A percentile compares a stretch with the other conserved stretches of the same genome.
These are phyloP conservation scores for Capsicum baccatum DNA, from an alignment of 257 asterid species.

Conservation along the genomic window DNA sequence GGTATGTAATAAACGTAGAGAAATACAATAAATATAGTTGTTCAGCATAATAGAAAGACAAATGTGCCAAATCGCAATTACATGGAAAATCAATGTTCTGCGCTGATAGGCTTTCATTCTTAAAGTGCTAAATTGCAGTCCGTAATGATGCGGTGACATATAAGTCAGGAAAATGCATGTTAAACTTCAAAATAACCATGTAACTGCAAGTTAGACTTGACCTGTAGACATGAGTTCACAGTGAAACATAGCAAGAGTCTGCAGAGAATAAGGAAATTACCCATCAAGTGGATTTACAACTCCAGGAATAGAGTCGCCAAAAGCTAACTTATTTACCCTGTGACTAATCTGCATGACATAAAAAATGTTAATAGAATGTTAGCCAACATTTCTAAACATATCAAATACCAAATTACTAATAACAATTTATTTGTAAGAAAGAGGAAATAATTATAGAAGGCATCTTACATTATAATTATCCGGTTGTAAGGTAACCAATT, in stretches of 20 bases:
- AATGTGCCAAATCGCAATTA: neutral
- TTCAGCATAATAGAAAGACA: neutral
- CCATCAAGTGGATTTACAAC: slow-evolving; percentile 90
- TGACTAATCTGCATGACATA: slow-evolving; percentile 82
- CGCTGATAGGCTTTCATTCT: neutral
- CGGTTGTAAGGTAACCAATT: slow-evolving; percentile 65
- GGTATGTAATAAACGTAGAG: neutral
- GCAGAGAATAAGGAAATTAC: slow-evolving; percentile 51
- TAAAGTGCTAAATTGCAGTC: neutral
- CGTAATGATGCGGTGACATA: neutral
- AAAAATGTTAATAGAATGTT: slow-evolving; percentile 23
- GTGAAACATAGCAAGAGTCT: neutral
- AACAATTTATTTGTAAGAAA: neutral
- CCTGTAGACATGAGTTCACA: neutral
- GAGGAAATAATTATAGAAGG: neutral
- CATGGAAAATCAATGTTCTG: neutral
- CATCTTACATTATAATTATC: slow-evolving; percentile 76
- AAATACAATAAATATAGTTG: neutral
- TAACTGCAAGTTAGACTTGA: neutral
- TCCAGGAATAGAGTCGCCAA: slow-evolving; percentile 93
- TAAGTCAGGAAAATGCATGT: neutral
- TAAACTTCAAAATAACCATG: slow-evolving; percentile 1
- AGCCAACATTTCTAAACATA: neutral
- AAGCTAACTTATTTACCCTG: slow-evolving; percentile 80
- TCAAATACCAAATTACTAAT: neutral